Percentiles rank a stretch among this genome's conserved stretches.
Evolutionary conservation across 73 alveolate genomes (phyloP).

Genomic region (Paramecium caudatum): DNA sequence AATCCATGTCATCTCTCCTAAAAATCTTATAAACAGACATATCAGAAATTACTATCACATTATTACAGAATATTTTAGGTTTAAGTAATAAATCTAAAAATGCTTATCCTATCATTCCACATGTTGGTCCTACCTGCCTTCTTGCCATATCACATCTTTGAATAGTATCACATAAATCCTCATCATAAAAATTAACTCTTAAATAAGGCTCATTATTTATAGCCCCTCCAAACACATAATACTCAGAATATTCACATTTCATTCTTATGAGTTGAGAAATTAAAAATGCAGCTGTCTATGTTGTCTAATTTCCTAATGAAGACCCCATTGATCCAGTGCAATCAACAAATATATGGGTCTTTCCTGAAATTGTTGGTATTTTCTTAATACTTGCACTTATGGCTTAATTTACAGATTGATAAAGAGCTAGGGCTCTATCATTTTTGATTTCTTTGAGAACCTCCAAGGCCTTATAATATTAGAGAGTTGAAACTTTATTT

Average conservation of each 20-base stretch:
- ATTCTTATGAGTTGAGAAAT: slow-evolving; percentile 11
- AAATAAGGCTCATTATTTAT: slow-evolving; percentile 9
- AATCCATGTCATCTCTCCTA: background rate
- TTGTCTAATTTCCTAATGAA: slow-evolving; percentile 4
- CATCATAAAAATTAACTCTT: slow-evolving; percentile 24
- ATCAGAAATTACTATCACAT: slow-evolving; percentile 63
- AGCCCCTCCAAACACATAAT: background rate
- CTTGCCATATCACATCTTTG: background rate
- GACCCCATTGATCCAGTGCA: background rate
- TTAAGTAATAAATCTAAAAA: slow-evolving; percentile 39
- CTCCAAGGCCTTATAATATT: slow-evolving; percentile 66
- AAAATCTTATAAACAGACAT: slow-evolving; percentile 33
- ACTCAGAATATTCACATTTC: slow-evolving; percentile 58
- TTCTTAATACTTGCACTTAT: background rate
- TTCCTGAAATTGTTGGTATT: slow-evolving; percentile 23
- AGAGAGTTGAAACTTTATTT: slow-evolving; percentile 66
- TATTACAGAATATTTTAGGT: slow-evolving; percentile 51
- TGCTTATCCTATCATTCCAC: slow-evolving; percentile 69
- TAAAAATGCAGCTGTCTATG: background rate
- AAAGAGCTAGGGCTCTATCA: background rate
- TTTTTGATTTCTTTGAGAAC: background rate
- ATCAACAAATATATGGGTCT: slow-evolving; percentile 28
- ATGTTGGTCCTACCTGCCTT: slow-evolving; percentile 61
- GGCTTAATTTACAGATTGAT: background rate
- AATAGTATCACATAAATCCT: background rate